These are phyloP conservation scores for Fraxinus greggii DNA, from an alignment of 305 asterid genomes.

Conservation along the genomic window DNA sequence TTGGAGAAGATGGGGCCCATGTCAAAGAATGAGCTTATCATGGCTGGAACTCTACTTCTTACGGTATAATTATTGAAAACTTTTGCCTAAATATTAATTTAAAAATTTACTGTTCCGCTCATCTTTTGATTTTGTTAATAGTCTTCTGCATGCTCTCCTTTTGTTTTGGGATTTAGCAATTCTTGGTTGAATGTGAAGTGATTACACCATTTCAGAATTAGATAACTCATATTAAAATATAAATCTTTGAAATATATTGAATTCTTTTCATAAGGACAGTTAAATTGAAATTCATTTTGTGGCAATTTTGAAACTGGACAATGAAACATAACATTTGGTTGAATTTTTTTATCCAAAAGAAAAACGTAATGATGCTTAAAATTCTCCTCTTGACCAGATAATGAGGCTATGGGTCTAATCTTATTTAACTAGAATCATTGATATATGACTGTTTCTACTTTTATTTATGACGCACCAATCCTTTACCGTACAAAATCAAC, in stretches of 20 bases:
- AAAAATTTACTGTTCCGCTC: not conserved
- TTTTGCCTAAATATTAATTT: not conserved
- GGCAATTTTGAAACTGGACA: not conserved
- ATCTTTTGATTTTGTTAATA: not conserved
- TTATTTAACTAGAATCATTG: not conserved
- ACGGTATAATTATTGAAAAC: conserved; percentile 43
- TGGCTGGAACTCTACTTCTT: conserved; percentile 78
- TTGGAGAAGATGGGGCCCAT: conserved; percentile 83
- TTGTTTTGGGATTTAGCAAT: not conserved
- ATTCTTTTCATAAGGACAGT: not conserved
- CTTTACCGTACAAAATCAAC: not conserved
- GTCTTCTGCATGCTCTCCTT: not conserved
- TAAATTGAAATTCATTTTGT: not conserved
- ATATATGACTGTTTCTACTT: not conserved
- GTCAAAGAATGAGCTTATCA: conserved; percentile 65
- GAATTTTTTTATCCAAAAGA: no score
- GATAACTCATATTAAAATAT: not conserved
- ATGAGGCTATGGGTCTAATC: not conserved
- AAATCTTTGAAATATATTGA: not conserved
- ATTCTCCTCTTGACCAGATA: not conserved
- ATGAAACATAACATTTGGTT: not conserved
- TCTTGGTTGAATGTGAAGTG: not conserved
- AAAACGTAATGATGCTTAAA: not conserved
- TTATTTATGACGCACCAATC: not conserved
- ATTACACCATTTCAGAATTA: not conserved